These are phyloP conservation scores for Lycium barbarum DNA, from an alignment of 257 asterid genomes.

Conservation along the genomic window DNA sequence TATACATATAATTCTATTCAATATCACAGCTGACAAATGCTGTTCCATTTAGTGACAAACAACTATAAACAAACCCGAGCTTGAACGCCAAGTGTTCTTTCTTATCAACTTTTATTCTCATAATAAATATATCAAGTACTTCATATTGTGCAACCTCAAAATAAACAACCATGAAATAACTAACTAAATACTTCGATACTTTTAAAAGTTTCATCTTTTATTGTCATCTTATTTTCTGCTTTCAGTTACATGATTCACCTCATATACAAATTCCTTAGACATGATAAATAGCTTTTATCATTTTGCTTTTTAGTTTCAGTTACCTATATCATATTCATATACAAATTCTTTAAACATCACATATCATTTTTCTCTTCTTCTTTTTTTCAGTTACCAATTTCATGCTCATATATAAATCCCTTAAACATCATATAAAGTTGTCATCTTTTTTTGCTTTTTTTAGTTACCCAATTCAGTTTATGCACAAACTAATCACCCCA, in stretches of 20 bases:
- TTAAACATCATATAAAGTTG: not conserved
- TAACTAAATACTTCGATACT: not conserved
- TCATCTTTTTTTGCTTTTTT: not conserved
- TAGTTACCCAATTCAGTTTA: slow-evolving; percentile 24
- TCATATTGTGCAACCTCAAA: not conserved
- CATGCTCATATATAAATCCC: not conserved
- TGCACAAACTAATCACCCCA: slow-evolving; percentile 11
- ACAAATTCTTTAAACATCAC: not conserved
- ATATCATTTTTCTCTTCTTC: not conserved
- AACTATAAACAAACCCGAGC: slow-evolving; percentile 12
- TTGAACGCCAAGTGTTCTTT: not conserved
- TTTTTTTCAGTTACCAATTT: not conserved
- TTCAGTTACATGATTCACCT: not conserved
- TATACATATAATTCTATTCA: not conserved
- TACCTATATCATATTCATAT: not conserved
- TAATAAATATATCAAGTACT: not conserved
- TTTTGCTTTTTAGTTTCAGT: not conserved
- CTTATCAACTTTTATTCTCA: not conserved
- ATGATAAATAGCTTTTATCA: not conserved
- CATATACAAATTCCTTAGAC: not conserved
- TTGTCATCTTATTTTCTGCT: not conserved
- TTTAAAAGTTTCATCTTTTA: not conserved
- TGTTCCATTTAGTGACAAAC: not conserved
- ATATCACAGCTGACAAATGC: not conserved
- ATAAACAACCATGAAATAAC: not conserved